Base-by-base conservation (phyloP, 495 filamentous ascomycete genomes). In the Elasticomyces elasticus region DNA sequence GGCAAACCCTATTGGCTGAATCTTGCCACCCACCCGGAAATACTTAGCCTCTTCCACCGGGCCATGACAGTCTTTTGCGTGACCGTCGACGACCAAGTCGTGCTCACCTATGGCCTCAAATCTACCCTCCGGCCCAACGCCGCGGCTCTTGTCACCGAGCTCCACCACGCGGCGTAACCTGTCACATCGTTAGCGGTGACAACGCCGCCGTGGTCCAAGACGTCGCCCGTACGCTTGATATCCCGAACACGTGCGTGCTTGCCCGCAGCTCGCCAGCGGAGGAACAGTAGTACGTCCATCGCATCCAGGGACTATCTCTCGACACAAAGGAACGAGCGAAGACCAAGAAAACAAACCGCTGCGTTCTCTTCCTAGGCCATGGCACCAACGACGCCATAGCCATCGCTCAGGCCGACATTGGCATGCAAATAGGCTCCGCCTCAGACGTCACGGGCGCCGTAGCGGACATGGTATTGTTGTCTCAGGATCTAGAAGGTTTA, bases 331-430 rank as follows among this genome's bases (percentile, higher is more conserved):
- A 63, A 9, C 59, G 78, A 49, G 67, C 55, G 31, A 46, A 12
- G 15, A 23, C 19, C 24, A 50, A 52, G 17, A n/a, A n/a, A n/a
- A n/a, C n/a, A n/a, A 64, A 67, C 44, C 54, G 49, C 11, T 55
- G 74, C 2, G 74, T 87, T 20, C 56, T 89, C 17, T 89, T 91
- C 67, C 75, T 76, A 58, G 87, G 87, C 40, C 87, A 92, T 61
- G 87, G 87, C 7, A 87, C 84, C 3, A 92, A 92, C 66, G 87
- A 90, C 63, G 84, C 86, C 0, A 71, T 82, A 12, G 86, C 87
- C 1, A 74, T 92, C 5, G 77, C 83, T 2, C 75, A 79, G 59
- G 84, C 87, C n/a, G 78, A 78, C 24, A 79, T 92, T 55, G 87
- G 87, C 45, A 67, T 89, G 2, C 83, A 86, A 59, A 76, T 86